Conservation (phyloP, 495 filamentous ascomycete genomes). For the Lentithecium fluviatile region DNA sequence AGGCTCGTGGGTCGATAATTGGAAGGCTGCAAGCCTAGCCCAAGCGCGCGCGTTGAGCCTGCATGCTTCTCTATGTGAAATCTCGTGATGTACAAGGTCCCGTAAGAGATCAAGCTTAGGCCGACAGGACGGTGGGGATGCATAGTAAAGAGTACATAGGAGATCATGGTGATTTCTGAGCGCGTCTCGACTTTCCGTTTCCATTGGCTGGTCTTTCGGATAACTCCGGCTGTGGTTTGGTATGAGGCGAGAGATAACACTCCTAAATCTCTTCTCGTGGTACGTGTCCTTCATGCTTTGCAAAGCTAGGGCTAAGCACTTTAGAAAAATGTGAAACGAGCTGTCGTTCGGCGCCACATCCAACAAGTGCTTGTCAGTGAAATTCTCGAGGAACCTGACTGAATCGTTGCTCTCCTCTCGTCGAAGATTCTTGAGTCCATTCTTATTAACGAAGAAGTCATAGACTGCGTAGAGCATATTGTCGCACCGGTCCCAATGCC, state of each 20-base stretch:
- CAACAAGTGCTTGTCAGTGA: slow-evolving; percentile 62
- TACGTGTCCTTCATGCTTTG: slow-evolving; percentile 57
- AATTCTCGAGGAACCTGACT: slow-evolving; percentile 72
- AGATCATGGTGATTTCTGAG: slow-evolving; percentile 93
- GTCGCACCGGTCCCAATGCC: slow-evolving; percentile 85
- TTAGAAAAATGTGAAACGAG: slow-evolving; percentile 93
- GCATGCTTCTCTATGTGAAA: slow-evolving; percentile 82
- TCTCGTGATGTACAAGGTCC: slow-evolving; percentile 72
- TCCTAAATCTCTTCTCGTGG: slow-evolving; percentile 69
- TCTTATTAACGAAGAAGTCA: slow-evolving; percentile 81
- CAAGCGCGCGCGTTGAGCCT: slow-evolving; percentile 79
- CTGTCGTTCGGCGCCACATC: slow-evolving; percentile 65
- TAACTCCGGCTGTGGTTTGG: slow-evolving; percentile 88
- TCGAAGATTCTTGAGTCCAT: slow-evolving; percentile 67
- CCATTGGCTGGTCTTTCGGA: slow-evolving; percentile 75
- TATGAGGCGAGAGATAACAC: slow-evolving; percentile 73
- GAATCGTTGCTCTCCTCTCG: slow-evolving; percentile 77
- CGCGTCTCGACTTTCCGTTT: slow-evolving; percentile 74
- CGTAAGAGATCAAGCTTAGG: slow-evolving; percentile 70
- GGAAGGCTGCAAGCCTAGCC: slow-evolving; percentile 73
- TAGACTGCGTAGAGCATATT: slow-evolving; percentile 76
- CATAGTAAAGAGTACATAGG: slow-evolving; percentile 85
- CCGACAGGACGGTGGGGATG: slow-evolving; percentile 67
- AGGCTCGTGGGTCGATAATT: slow-evolving; percentile 56
- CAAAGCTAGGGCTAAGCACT: slow-evolving; percentile 72